These are phyloP conservation scores for Dryadomyces quercus-mongolicae DNA, from an alignment of 2,329 filamentous ascomycete genomes.

Conservation along the genomic window DNA sequence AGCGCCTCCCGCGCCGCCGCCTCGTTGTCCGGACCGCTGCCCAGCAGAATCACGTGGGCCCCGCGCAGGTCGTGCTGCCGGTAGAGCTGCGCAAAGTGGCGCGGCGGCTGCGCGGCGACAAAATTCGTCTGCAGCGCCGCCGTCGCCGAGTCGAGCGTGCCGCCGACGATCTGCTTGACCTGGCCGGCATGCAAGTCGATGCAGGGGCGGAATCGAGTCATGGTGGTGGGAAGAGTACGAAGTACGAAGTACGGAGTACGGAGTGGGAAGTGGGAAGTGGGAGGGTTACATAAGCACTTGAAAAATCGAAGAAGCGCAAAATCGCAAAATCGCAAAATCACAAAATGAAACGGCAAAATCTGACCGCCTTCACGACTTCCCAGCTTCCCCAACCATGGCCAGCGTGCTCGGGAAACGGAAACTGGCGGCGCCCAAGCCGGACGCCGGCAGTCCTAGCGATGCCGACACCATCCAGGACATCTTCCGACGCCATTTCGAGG, in stretches of 20 bases:
- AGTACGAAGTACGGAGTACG: no score
- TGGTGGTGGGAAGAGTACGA: no score
- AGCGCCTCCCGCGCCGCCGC: constrained; percentile 69
- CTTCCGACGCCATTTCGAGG: constrained; percentile 77
- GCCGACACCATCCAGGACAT: constrained; percentile 55
- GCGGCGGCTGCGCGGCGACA: constrained; percentile 71
- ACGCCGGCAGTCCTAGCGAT: no score
- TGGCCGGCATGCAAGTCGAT: constrained; percentile 96
- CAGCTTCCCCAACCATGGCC: neutral
- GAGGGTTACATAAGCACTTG: no score
- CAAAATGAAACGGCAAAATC: no score
- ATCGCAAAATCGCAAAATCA: no score
- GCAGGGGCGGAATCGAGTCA: constrained; percentile 92
- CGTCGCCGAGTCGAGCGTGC: constrained; percentile 63
- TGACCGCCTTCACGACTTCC: no score
- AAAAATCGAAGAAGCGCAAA: no score
- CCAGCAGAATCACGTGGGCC: constrained; percentile 94
- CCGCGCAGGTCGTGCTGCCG: constrained; percentile 60
- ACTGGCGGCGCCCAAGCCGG: constrained; percentile 10
- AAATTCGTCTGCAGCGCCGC: constrained; percentile 76
- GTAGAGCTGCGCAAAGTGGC: constrained; percentile 75
- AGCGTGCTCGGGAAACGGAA: neutral
- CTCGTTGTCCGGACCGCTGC: constrained; percentile 59
- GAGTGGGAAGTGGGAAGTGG: neutral
- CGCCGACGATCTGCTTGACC: constrained; percentile 97